Evolutionary conservation across 768 basidiomycete genomes (phyloP).

Genomic region (Stropharia rugosoannulata): DNA sequence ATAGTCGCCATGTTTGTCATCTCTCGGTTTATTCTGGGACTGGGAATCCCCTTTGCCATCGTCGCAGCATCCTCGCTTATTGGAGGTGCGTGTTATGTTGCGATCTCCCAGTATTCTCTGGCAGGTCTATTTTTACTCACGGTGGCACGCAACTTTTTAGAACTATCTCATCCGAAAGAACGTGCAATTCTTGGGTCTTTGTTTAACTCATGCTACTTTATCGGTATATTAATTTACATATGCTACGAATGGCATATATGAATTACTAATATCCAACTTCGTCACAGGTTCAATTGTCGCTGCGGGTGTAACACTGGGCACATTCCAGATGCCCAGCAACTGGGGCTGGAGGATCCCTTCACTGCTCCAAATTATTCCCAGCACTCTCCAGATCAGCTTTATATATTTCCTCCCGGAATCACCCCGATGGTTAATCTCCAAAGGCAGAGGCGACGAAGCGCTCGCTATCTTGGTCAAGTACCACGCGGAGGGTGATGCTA

Average conservation of each 20-base stretch:
- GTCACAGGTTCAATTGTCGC: slow-evolving; percentile 54
- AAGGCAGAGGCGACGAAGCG: slow-evolving; percentile 51
- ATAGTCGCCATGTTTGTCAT: slow-evolving; percentile 60
- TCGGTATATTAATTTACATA: slow-evolving; percentile 29
- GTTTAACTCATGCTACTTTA: slow-evolving; percentile 65
- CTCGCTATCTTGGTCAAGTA: slow-evolving; percentile 49
- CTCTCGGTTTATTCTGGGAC: slow-evolving; percentile 53
- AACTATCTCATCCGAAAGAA: slow-evolving; percentile 70
- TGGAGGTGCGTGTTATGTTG: slow-evolving; percentile 33
- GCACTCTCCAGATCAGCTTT: slow-evolving; percentile 51
- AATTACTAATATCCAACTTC: neutral
- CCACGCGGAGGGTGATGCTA: slow-evolving; percentile 57
- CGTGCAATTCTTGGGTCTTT: slow-evolving; percentile 63
- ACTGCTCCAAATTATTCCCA: slow-evolving; percentile 56
- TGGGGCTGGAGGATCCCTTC: slow-evolving; percentile 76
- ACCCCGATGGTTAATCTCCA: slow-evolving; percentile 63
- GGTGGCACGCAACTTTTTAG: slow-evolving; percentile 21
- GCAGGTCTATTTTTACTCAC: neutral
- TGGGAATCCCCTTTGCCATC: slow-evolving; percentile 61
- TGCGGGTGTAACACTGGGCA: slow-evolving; percentile 60
- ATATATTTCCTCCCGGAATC: slow-evolving; percentile 63
- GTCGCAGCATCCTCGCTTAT: slow-evolving; percentile 67
- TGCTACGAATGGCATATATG: neutral
- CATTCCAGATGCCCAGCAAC: slow-evolving; percentile 54
- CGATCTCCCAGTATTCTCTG: neutral